phyloP scores from a whole-genome alignment of 257 asterid genomes.

The Capsicum rhomboideum region DNA sequence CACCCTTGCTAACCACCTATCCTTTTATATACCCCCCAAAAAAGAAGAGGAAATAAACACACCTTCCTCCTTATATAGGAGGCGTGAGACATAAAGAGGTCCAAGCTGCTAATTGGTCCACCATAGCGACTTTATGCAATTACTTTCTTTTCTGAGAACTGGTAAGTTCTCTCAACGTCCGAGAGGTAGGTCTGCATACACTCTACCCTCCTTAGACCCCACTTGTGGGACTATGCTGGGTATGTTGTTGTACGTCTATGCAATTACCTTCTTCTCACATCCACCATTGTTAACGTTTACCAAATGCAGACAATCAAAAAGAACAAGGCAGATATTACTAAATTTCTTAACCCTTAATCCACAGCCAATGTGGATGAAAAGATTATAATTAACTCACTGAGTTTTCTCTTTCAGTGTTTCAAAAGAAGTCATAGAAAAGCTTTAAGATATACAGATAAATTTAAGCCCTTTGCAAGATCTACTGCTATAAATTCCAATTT shows the following conservation, averaged over 20 bases:
- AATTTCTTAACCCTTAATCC: not conserved
- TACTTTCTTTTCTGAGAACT: not conserved
- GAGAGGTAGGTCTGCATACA: too few relatives aligned
- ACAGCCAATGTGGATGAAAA: not conserved
- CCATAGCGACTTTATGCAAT: not conserved
- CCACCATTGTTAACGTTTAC: not conserved
- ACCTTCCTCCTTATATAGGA: not conserved
- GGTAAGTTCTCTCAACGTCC: not conserved
- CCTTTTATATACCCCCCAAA: not conserved
- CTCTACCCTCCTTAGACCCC: too few relatives aligned
- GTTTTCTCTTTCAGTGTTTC: not conserved
- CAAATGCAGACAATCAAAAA: not conserved
- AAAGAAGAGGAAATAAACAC: not conserved
- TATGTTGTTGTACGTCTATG: too few relatives aligned
- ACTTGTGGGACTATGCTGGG: too few relatives aligned
- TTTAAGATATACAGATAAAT: not conserved
- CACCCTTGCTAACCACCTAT: not conserved
- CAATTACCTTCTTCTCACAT: not conserved
- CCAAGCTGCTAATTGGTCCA: not conserved
- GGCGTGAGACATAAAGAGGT: not conserved
- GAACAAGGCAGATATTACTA: not conserved
- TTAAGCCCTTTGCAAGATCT: not conserved
- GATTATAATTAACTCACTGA: not conserved
- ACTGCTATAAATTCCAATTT: not conserved
- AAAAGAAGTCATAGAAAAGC: not conserved